Evolutionary conservation across 1,284 basidiomycete genomes (phyloP), one percentile per base, ranked within the genome.

Genomic region (Ustilago lituana): DNA sequence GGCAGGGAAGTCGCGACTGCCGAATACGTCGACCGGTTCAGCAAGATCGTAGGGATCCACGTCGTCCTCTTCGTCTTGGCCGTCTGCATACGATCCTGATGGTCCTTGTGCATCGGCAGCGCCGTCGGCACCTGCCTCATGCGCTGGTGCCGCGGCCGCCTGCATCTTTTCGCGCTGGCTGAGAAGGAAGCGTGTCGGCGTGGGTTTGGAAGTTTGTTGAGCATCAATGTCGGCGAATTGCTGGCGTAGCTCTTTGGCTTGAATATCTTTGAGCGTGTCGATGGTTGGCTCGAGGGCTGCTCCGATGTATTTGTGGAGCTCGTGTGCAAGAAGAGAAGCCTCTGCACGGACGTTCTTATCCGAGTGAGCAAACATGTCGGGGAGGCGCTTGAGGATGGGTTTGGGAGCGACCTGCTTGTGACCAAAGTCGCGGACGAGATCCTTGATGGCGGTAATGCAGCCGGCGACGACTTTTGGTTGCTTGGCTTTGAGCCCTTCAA

Each of bases 341-440:
- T 99, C 96, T 1, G 93, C 89, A 62, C 96, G 91, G 44, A 99
- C 96, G 31, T 88, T 91, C 85, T 98, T 98, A 84, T 99, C 96
- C 12, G 89, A 89, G 79, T 99, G 96, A 3, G 88, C 89, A 73
- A 98, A 99, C 59, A 98, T 92, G 84, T 94, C 96, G 15, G 94
- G 91, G 14, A 99, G 84, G 4, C 87, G 84, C 82, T 96, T 95
- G 52, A 98, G 86, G 19, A 98, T 85, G 5, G 89, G 89, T 48
- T 86, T 86, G 57, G 90, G 87, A 29, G 91, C 89, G 27, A 90
- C 86, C 4, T 88, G 87, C 80, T 91, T 89, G 8, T 88, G 87
- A 44, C 96, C 96, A 82, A 95, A 98, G 40, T 86, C 82, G 49
- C 93, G 95, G 77, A 51, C 49, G 26, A 79, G 41, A 81, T 96